Evolutionary conservation across 352 stramenopile species (phyloP), one percentile per base, ranked within the genome.

Genomic region (Pythium rhizo-oryzae): DNA sequence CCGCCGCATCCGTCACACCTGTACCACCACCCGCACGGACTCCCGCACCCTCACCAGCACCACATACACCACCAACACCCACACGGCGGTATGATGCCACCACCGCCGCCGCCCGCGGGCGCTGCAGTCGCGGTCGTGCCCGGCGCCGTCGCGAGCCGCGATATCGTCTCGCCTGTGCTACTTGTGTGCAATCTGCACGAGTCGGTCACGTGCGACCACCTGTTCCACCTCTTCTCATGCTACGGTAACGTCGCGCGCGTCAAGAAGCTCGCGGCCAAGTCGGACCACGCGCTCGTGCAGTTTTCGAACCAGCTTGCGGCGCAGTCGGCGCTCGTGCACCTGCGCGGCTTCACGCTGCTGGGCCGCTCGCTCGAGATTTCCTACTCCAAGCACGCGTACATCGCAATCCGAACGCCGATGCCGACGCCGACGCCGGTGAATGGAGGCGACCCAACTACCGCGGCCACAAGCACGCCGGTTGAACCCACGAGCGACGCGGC

Each of bases 211-310:
- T 90, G 82, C 65, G 80, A 90, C 54, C 70, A 86, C 24, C 49
- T 90, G 2, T 90, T 90, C 77, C 87, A 90, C 54, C 61, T 90
- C 18, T 90, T 90, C 33, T 90, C 82, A 19, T 90, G 80, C 57
- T 90, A 90, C 39, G 82, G 82, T 19, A 89, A 90, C 67, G 79
- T 90, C 8, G 62, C 71, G 12, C 82, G 80, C 37, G 62, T 90
- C 56, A 89, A 89, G 73, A 89, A 86, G 54, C 71, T 90, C 33
- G 77, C 65, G 21, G 70, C 60, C 30, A 90, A 90, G 54, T 69
- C 77, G 7, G 81, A 87, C 61, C 81, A 90, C 43, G 82, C 82
- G 12, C 66, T 90, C 16, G 66, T 90, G 25, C 82, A 90, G 69
- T 90, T 87, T 49, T 70, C 71, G 23, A 87, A 62, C 37, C 67